Evolutionary conservation across 2,329 filamentous ascomycete genomes (phyloP).

Genomic region (Penicillium sp.): DNA sequence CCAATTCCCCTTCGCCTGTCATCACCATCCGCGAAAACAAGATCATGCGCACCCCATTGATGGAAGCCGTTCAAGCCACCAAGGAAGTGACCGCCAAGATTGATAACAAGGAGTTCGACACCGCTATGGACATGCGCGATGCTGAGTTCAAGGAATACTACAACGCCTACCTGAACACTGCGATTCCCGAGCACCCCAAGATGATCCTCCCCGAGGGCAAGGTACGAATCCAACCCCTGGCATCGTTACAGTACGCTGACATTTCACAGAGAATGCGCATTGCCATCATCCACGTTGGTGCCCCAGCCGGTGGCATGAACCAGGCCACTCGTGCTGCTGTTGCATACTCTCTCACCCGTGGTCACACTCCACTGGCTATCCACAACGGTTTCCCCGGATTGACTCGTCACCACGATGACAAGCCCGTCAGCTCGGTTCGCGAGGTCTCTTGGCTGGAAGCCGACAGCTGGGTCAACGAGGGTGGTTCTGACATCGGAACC

Average conservation of each 20-base stretch:
- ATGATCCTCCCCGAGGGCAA: slow-evolving; percentile 70
- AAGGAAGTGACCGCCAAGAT: slow-evolving; percentile 83
- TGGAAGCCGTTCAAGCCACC: slow-evolving; percentile 85
- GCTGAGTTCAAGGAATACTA: slow-evolving; percentile 94
- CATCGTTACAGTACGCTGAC: slow-evolving; percentile 30
- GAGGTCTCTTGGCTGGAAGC: slow-evolving; percentile 91
- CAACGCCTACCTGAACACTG: slow-evolving; percentile 86
- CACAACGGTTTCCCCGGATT: slow-evolving; percentile 97
- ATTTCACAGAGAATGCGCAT: slow-evolving; percentile 75
- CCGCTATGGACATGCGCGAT: slow-evolving; percentile 85
- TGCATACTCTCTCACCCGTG: slow-evolving; percentile 85
- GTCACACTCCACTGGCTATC: slow-evolving; percentile 90
- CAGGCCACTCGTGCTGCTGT: slow-evolving; percentile 91
- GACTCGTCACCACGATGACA: slow-evolving; percentile 83
- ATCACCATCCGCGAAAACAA: slow-evolving; percentile 98
- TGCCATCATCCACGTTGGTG: slow-evolving; percentile 95
- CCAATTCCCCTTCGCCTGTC: slow-evolving; percentile 87
- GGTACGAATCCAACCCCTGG: slow-evolving; percentile 48
- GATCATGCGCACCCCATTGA: slow-evolving; percentile 84
- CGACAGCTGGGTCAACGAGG: slow-evolving; percentile 92
- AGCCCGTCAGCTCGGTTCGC: slow-evolving; percentile 78
- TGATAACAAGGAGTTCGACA: slow-evolving; percentile 79
- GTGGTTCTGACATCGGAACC: slow-evolving; percentile 95
- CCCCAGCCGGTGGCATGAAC: slow-evolving; percentile 97
- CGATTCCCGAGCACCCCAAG: slow-evolving; percentile 73